Conservation (phyloP, 495 filamentous ascomycete genomes). For the Pseudoneurospora amorphoporcata region DNA sequence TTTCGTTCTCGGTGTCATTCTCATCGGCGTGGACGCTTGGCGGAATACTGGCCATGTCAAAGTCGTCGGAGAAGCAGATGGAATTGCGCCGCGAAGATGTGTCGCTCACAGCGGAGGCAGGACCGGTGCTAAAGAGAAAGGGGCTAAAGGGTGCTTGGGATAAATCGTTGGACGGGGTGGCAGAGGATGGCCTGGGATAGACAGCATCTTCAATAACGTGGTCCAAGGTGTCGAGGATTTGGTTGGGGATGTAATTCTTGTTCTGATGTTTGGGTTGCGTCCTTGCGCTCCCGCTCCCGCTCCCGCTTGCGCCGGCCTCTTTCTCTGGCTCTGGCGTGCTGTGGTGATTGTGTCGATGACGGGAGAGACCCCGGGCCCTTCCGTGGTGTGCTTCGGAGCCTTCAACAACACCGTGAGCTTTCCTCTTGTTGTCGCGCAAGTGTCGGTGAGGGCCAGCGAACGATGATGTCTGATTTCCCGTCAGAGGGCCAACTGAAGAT, state of each 20-base stretch:
- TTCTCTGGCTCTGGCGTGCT: slow-evolving; percentile 1
- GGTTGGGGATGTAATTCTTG: background rate
- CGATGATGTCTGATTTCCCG: slow-evolving; percentile 12
- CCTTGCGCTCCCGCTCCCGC: background rate
- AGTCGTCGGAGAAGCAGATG: slow-evolving; percentile 42
- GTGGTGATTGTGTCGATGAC: background rate
- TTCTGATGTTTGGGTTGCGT: background rate
- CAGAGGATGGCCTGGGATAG: slow-evolving; percentile 3
- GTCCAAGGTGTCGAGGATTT: background rate
- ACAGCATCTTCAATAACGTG: background rate
- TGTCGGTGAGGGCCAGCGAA: slow-evolving; percentile 18
- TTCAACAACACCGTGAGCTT: background rate
- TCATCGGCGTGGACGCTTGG: slow-evolving; percentile 6
- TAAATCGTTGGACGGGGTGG: slow-evolving; percentile 15
- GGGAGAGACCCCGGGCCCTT: background rate
- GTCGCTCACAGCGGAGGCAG: slow-evolving; percentile 36
- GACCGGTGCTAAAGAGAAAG: slow-evolving; percentile 35
- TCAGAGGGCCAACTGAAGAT: slow-evolving; percentile 36
- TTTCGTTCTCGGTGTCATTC: slow-evolving; percentile 2
- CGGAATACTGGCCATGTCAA: slow-evolving; percentile 17
- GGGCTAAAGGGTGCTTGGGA: slow-evolving; percentile 47
- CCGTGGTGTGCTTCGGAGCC: background rate
- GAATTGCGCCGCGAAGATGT: slow-evolving; percentile 48
- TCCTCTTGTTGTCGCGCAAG: slow-evolving; percentile 24
- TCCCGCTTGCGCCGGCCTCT: background rate